Evolutionary conservation across 2,329 filamentous ascomycete genomes (phyloP), one percentile per base, ranked within the genome.

Genomic region (Aspergillus fischeri): DNA sequence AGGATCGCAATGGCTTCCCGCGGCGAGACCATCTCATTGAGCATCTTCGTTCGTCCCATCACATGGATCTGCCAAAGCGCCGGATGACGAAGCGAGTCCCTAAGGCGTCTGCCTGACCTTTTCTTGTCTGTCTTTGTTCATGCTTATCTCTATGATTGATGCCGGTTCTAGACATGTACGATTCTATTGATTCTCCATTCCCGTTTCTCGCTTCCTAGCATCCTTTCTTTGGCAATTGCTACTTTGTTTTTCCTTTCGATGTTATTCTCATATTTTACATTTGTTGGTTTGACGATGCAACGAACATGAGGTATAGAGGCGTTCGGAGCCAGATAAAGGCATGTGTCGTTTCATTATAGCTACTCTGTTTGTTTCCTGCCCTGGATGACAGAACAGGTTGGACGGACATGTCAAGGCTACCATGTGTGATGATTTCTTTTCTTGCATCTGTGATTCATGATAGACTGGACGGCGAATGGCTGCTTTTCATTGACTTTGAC

Each of bases 1-100:
- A 80, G 63, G 76, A 74, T 4, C 65, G 60, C 44, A 71, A 76
- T 58, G 83, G 82, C 0, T 86, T 86, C 63, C 80, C 80, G 4
- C 75, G 83, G 5, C 75, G 78, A 53, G 84, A 86, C 63, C 83
- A 86, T 64, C 72, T 84, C 44, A 76, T 75, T 42, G 84, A 86
- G 64, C 84, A 86, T 66, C 67, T 82, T 53, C 73, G 83, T 53
- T 81, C 81, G 47, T 83, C 79, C 58, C 84, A 86, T 65, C 76
- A 80, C 54, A 68, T 78, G 49, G 73, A 80, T 35, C 66, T 79
- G 20, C 73, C 75, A 2, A 77, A 77, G 65, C 73, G 75, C 1
- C 63, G 66, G 14, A 63, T 66, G 14, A 65, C 69, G 54, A 73
- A 72, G 64, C 67, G 69, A 27, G 32, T 48, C 6, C 17, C 57